phyloP scores from a whole-genome alignment of 139 green algal genomes.

The Chlorella sp. region DNA sequence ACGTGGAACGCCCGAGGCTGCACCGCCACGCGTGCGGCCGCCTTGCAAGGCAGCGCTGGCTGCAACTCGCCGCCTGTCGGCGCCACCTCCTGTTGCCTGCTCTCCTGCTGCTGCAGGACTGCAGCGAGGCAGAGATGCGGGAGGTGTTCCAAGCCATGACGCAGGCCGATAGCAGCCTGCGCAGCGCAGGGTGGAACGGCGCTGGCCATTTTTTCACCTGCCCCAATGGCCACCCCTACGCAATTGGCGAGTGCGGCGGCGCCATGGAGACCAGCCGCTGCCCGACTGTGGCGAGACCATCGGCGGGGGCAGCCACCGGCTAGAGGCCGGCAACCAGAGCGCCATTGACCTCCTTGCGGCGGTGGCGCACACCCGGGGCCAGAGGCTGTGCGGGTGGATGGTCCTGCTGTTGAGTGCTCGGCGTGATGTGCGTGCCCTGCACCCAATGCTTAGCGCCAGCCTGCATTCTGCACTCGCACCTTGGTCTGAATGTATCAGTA shows the following conservation, averaged over 20 bases:
- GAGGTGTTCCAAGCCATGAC: not conserved
- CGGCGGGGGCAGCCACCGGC: slow-evolving; percentile 35
- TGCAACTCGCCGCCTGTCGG: not conserved
- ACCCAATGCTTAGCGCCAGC: too few species aligned
- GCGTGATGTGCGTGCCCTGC: too few species aligned
- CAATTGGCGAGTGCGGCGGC: slow-evolving; percentile 60
- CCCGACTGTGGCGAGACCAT: slow-evolving; percentile 49
- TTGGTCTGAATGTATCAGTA: too few species aligned
- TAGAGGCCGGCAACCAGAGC: slow-evolving; percentile 28
- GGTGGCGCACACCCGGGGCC: too few species aligned
- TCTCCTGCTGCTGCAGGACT: not conserved
- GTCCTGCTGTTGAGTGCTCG: too few species aligned
- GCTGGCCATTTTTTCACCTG: slow-evolving; percentile 42
- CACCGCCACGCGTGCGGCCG: not conserved
- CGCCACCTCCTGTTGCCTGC: not conserved
- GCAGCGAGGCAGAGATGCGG: not conserved
- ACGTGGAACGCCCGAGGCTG: not conserved
- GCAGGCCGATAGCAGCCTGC: not conserved
- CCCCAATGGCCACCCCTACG: slow-evolving; percentile 58
- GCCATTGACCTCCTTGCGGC: not conserved
- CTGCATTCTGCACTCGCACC: too few species aligned
- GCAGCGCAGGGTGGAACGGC: not conserved
- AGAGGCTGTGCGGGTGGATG: too few species aligned
- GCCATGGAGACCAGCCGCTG: slow-evolving; percentile 41
- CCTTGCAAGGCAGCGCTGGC: not conserved